These are phyloP conservation scores for Tephrocybe sp. DNA, from an alignment of 768 basidiomycete species.

Conservation along the genomic window DNA sequence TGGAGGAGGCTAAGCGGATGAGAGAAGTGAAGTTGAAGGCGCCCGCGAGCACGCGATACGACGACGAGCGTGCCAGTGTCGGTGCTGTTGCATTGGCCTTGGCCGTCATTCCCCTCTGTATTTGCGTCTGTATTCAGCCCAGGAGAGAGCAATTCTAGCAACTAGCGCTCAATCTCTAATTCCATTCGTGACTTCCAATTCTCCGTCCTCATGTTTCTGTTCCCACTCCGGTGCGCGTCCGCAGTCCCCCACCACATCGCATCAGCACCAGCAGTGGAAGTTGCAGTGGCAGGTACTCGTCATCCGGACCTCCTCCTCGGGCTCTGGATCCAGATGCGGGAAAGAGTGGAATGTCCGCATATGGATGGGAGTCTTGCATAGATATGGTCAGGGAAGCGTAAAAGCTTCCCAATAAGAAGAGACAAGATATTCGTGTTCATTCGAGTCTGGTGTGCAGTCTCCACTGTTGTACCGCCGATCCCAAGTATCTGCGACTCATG, in stretches of 20 bases:
- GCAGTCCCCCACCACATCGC: too few species aligned
- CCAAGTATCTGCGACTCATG: too few species aligned
- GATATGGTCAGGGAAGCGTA: too few species aligned
- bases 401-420: too few species aligned
- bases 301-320: not conserved
- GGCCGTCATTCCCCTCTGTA: conserved; percentile 3
- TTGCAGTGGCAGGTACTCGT: not conserved
- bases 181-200: too few species aligned
- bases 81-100: conserved; percentile 17
- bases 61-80: not conserved
- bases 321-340: not conserved
- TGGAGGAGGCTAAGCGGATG: conserved; percentile 3
- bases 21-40: not conserved
- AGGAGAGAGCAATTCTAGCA: not conserved
- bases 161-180: not conserved
- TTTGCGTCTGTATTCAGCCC: too few species aligned
- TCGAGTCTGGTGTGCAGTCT: too few species aligned
- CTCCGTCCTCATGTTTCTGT: too few species aligned
- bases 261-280: too few species aligned
- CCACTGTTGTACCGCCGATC: too few species aligned
- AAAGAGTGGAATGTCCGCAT: not conserved
- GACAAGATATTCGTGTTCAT: too few species aligned
- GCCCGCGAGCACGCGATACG: not conserved
- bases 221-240: too few species aligned
- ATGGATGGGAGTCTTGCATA: not conserved